phyloP scores from a whole-genome alignment of 352 stramenopile genomes.

The Blastocystis sp. region DNA sequence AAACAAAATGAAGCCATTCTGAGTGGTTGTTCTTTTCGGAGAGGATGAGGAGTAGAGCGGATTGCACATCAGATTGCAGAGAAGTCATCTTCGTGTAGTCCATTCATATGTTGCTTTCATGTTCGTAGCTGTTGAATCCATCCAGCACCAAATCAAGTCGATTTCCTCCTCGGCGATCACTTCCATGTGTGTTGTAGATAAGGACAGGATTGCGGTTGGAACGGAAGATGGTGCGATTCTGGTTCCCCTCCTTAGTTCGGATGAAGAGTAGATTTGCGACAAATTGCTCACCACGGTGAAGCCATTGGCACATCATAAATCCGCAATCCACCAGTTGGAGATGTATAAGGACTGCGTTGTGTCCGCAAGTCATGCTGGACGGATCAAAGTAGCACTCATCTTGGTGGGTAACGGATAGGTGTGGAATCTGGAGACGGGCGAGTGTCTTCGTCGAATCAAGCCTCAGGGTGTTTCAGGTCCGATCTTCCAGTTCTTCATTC shows the following conservation, averaged over 20 bases:
- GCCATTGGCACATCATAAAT: not conserved
- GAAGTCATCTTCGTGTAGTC: no score
- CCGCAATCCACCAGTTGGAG: not conserved
- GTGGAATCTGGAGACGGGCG: not conserved
- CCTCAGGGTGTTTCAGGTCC: not conserved
- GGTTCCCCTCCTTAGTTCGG: not conserved
- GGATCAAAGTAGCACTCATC: not conserved
- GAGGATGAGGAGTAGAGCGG: no score
- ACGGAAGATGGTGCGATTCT: not conserved
- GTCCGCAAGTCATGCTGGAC: not conserved
- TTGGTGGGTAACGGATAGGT: not conserved
- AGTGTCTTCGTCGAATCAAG: not conserved
- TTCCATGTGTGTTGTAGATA: not conserved
- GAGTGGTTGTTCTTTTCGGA: no score
- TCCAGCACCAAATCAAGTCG: no score
- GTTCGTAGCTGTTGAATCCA: no score
- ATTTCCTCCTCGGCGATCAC: not conserved
- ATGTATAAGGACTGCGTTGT: not conserved
- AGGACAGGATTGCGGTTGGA: not conserved
- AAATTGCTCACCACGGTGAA: not conserved
- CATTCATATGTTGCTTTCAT: no score
- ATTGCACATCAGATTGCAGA: no score
- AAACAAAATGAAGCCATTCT: no score
- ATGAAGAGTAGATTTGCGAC: not conserved
- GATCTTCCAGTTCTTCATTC: not conserved